These are phyloP conservation scores for Naegleria gruberi DNA, from an alignment of 208 protist genomes.

Conservation along the genomic window DNA sequence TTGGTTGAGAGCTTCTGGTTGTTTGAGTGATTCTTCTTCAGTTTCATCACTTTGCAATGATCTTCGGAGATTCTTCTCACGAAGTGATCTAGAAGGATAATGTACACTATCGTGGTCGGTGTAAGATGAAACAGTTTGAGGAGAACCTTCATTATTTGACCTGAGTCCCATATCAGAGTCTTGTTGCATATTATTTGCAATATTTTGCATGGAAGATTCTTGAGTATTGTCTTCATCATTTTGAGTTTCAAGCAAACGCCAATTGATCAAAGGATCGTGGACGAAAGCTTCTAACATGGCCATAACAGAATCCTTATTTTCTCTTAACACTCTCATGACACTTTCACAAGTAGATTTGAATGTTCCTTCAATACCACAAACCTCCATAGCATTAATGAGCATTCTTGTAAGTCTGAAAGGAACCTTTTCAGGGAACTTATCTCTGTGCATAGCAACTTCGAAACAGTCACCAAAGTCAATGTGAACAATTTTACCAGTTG, in stretches of 20 bases:
- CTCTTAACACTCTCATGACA: slow-evolving; percentile 94
- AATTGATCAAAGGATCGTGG: slow-evolving; percentile 99
- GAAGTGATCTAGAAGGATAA: slow-evolving; percentile 18
- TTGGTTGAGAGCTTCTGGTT: slow-evolving; percentile 63
- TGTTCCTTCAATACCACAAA: slow-evolving; percentile 95
- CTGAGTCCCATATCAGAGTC: no score
- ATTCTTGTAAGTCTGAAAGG: slow-evolving; percentile 99
- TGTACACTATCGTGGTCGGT: neutral
- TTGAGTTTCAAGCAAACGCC: slow-evolving; percentile 79
- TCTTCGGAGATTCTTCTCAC: slow-evolving; percentile 14
- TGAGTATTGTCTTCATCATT: slow-evolving; percentile 8
- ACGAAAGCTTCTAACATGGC: slow-evolving; percentile 99
- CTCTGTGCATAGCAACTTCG: slow-evolving; percentile 96
- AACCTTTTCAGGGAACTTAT: slow-evolving; percentile 97
- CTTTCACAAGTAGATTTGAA: slow-evolving; percentile 93
- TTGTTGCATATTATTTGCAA: neutral
- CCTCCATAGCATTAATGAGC: slow-evolving; percentile 95
- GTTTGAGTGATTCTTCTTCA: slow-evolving; percentile 17
- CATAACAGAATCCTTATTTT: slow-evolving; percentile 96
- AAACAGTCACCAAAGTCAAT: slow-evolving; percentile 99
- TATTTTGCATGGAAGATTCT: neutral
- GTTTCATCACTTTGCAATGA: slow-evolving; percentile 19
- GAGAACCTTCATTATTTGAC: neutral
- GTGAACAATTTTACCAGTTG: slow-evolving; percentile 95
- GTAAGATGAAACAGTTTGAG: slow-evolving; percentile 33